These are phyloP conservation scores for Gracilariopsis chorda DNA, from an alignment of 23 red algal species.

Conservation along the genomic window DNA sequence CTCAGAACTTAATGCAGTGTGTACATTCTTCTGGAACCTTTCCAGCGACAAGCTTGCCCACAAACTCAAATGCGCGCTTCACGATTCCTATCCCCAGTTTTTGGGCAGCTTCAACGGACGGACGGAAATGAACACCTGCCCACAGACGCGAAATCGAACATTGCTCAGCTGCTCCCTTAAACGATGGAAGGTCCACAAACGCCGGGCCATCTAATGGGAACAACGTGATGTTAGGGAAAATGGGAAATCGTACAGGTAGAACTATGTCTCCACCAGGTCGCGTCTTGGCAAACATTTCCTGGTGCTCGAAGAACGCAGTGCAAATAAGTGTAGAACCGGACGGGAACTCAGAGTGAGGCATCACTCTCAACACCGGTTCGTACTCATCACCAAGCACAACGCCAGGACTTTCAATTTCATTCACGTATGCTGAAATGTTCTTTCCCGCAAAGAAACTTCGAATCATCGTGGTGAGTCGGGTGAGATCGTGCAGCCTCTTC, in stretches of 20 bases:
- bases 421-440: not conserved
- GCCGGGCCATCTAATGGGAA: not conserved
- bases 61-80: not conserved
- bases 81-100: not conserved
- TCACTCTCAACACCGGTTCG: not conserved
- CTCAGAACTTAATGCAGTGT: not conserved
- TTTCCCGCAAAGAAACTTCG: not conserved
- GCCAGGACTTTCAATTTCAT: not conserved
- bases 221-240: not conserved
- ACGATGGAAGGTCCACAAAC: not conserved
- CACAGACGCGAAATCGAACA: constrained; percentile 24
- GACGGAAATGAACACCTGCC: constrained; percentile 32
- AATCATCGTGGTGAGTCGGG: constrained; percentile 15
- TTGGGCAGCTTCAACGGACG: constrained; percentile 24
- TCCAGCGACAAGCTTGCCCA: not conserved
- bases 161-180: not conserved
- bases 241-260: not conserved
- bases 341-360: constrained; percentile 32
- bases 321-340: constrained; percentile 31
- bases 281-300: constrained; percentile 19
- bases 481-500: not conserved
- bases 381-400: not conserved
- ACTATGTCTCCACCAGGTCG: not conserved
- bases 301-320: not conserved
- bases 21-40: not conserved